Evolutionary conservation across 106 monocot genomes (phyloP).

Genomic region (Vanilla planifolia): DNA sequence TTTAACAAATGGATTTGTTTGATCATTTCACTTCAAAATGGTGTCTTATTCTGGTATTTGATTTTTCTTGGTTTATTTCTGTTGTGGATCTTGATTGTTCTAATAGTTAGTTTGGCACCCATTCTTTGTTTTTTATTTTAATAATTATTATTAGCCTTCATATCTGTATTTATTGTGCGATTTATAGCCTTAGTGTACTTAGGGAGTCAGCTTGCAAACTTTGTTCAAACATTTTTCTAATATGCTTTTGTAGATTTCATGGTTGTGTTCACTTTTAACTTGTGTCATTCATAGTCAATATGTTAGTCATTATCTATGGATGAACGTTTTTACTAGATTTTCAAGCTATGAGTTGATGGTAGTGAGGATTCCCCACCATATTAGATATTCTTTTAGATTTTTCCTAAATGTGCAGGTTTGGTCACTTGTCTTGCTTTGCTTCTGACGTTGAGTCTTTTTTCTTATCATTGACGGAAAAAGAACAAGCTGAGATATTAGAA

Average conservation of each 20-base stretch:
- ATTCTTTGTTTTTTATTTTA: background rate
- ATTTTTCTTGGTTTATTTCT: background rate
- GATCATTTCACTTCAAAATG: background rate
- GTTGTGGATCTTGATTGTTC: background rate
- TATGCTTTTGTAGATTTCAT: no score
- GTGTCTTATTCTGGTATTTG: background rate
- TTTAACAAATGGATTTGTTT: background rate
- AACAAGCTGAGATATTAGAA: slow-evolving; percentile 45
- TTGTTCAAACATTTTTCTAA: no score
- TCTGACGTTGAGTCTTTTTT: slow-evolving; percentile 75
- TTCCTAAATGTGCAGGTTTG: slow-evolving; percentile 46
- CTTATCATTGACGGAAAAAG: slow-evolving; percentile 32
- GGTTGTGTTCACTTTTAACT: no score
- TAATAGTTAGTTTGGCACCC: background rate
- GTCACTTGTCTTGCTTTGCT: slow-evolving; percentile 67
- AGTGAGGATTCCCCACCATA: no score
- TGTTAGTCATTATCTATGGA: no score
- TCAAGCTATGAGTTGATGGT: no score
- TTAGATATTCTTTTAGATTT: no score
- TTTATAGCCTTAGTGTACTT: no score
- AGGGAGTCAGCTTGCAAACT: no score
- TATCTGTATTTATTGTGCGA: no score
- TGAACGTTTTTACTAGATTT: no score
- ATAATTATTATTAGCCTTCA: background rate
- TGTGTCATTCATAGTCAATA: no score